Evolutionary conservation across 495 filamentous ascomycete species (phyloP), one percentile per base, ranked within the genome.

Genomic region (Hypoxylon perforatum): DNA sequence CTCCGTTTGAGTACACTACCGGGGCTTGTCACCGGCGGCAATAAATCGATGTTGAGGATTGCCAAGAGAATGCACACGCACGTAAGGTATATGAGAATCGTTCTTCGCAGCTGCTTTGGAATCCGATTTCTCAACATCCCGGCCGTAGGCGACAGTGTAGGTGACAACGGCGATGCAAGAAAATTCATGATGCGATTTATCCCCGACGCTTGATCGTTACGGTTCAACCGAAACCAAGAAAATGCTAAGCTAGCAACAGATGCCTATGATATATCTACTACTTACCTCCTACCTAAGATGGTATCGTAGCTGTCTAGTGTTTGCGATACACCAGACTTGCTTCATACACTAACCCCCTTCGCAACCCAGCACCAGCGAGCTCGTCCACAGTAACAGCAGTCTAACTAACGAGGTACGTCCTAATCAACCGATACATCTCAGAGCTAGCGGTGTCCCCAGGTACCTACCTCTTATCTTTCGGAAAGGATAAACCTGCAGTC

Each of bases 31-130:
- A 55, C 35, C 0, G 71, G 65, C 47, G 65, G 65, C 15, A 73
- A 28, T 28, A 80, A 69, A 42, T 76, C 74, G 57, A 81, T 63
- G 50, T 83, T 82, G 30, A 82, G 70, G 60, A 81, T 33, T 47
- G 83, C 62, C 28, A 85, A 62, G 17, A 81, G 46, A 0, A 81
- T 59, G 63, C 77, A 59, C 41, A 78, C 57, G 58, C 59, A 71
- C 38, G 51, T 73, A 33, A 75, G 47, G 48, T 80, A 80, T 50
- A 80, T 57, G 19, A 73, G 68, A 4, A 76, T 70, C 25, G 56
- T 58, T 42, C 77, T 73, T 19, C 76, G 72, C 25, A 80, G 70
- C 39, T 79, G 77, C 7, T 69, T 71, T 7, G 59, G 59, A 14
- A 62, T 15, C 19, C 59, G 49, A 15, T 62, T 62, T 33, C 78